Evolutionary conservation across 305 asterid species (phyloP), one percentile per base, ranked within the genome.

Genomic region (Fraxinus sp.): DNA sequence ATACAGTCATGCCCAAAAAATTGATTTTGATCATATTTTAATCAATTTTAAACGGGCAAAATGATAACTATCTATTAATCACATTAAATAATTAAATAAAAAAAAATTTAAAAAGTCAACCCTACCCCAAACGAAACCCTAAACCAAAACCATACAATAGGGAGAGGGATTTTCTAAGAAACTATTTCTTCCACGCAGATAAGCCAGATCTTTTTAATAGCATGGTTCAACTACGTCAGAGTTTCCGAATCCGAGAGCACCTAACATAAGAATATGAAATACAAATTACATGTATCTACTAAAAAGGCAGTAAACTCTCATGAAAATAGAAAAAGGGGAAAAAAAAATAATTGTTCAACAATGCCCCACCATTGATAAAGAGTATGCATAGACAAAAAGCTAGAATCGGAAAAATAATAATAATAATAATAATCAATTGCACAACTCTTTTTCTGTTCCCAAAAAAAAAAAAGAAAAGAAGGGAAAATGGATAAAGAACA

Each of bases 191-290:
- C 98, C 97, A 96, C 89, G 83, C 95, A 96, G 70, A 94, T 79
- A 76, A 93, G 94, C 99, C 99, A 96, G 24, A 93, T 94, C 6
- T 35, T 35, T 35, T 35, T 7, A 35, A 35, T 35, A 35, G 37
- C 37, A 87, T 89, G 82, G 90, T 94, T 96, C 92, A 96, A 88
- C 98, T 98, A 96, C 82, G 96, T 88, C 78, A 93, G 91, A 39
- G 95, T 86, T 87, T 96, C 98, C 32, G 97, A 89, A 81, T 93
- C 98, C 36, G 93, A 78, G 80, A 94, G 94, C 78, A 94, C 97
- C 98, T 35, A 82, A 10, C 18, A 11, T 71, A 14, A 84, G 80
- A 24, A 55, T 26, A 41, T 30, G 8, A 80, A 79, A 80, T 16
- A 39, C 18, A 41, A 1, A 37, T 36, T 52, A 59, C 75, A 64